These are phyloP conservation scores for Suhomyces emberorum DNA, from an alignment of 805 yeast species.

Conservation along the genomic window DNA sequence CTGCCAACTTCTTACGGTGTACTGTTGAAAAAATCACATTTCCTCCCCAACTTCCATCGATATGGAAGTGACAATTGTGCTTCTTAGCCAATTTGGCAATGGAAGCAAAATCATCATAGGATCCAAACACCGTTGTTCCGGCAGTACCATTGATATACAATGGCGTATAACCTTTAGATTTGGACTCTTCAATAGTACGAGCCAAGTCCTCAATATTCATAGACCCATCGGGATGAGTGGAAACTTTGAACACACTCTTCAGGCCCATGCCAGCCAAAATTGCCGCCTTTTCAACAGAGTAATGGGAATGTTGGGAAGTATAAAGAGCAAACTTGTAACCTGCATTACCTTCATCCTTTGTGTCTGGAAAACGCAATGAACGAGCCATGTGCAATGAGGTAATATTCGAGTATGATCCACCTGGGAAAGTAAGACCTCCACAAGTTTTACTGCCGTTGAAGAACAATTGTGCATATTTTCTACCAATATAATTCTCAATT, in stretches of 20 bases:
- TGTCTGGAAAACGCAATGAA: slow-evolving; percentile 61
- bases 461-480: slow-evolving; percentile 65
- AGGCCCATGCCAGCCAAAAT: slow-evolving; percentile 72
- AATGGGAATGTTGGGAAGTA: slow-evolving; percentile 71
- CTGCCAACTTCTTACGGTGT: slow-evolving; percentile 50
- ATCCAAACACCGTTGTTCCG: slow-evolving; percentile 85
- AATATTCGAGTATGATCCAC: slow-evolving; percentile 84
- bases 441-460: slow-evolving; percentile 47
- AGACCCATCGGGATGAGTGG: slow-evolving; percentile 52
- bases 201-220: slow-evolving; percentile 53
- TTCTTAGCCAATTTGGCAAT: slow-evolving; percentile 53
- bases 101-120: slow-evolving; percentile 65
- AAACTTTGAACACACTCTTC: slow-evolving; percentile 57
- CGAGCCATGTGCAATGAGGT: slow-evolving; percentile 80
- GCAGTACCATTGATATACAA: slow-evolving; percentile 80
- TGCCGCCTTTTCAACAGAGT: slow-evolving; percentile 79
- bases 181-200: slow-evolving; percentile 40
- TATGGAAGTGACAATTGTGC: slow-evolving; percentile 69
- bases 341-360: slow-evolving; percentile 58
- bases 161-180: slow-evolving; percentile 60
- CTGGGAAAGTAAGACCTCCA: slow-evolving; percentile 83
- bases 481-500: slow-evolving; percentile 66
- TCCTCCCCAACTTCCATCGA: slow-evolving; percentile 93
- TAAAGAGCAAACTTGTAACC: slow-evolving; percentile 60
- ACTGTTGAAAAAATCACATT: slow-evolving; percentile 64